phyloP scores from a whole-genome alignment of 768 basidiomycete genomes.

The Sporobolomyces pararoseus region DNA sequence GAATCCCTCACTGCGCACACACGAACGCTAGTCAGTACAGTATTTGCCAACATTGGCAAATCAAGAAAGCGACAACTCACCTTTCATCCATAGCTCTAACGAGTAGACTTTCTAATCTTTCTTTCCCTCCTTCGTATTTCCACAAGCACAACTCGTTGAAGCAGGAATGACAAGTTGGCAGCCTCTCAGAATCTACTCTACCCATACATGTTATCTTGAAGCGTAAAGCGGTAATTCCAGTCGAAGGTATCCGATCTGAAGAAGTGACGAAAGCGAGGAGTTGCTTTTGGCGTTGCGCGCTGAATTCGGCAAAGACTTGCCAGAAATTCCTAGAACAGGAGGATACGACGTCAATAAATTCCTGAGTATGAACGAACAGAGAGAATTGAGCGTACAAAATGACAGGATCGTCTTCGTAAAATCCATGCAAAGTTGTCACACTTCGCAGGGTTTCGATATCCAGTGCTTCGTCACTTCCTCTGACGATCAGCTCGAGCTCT shows the following conservation, averaged over 20 bases:
- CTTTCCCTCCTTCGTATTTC: constrained; percentile 1
- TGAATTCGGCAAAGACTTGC: constrained; percentile 13
- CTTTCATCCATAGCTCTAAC: constrained; percentile 33
- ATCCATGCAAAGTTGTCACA: constrained; percentile 40
- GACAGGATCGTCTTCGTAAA: constrained; percentile 23
- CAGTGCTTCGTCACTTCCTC: constrained; percentile 41
- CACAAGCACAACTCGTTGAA: constrained; percentile 39
- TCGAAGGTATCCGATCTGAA: constrained; percentile 43
- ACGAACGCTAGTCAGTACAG: not conserved
- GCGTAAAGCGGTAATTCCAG: constrained; percentile 29
- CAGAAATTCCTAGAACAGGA: constrained; percentile 37
- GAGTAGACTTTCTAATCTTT: constrained; percentile 20
- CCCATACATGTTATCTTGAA: constrained; percentile 34
- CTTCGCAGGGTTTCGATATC: constrained; percentile 40
- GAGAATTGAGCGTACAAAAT: constrained; percentile 29
- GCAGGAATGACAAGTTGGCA: constrained; percentile 38
- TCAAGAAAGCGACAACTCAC: constrained; percentile 5
- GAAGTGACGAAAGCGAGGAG: constrained; percentile 44
- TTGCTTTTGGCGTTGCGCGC: constrained; percentile 10
- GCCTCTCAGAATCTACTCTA: not conserved
- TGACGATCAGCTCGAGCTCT: constrained; percentile 45
- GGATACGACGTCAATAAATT: too few species aligned
- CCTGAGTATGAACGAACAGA: too few species aligned
- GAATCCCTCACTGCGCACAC: constrained; percentile 21
- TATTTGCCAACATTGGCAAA: not conserved